Percentiles rank a stretch among this genome's conserved stretches.
Evolutionary conservation across 2,329 filamentous ascomycete genomes (phyloP).

Genomic region (Exophiala sideris): DNA sequence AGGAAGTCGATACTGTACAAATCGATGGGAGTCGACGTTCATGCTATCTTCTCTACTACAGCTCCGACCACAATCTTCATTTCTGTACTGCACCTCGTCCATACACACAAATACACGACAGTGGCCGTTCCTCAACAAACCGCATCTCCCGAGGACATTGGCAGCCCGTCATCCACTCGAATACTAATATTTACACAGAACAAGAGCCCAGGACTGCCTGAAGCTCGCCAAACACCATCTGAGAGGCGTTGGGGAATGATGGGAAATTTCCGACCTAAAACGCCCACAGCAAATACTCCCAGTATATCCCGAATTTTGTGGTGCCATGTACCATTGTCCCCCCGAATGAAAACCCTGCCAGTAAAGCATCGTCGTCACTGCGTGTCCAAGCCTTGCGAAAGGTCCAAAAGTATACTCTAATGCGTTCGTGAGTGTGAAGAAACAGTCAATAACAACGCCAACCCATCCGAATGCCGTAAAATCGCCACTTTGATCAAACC

Average conservation of each 20-base stretch:
- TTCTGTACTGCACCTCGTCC: not conserved
- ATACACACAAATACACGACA: slow-evolving; percentile 1
- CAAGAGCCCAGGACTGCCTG: slow-evolving; percentile 2
- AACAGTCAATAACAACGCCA: slow-evolving; percentile 9
- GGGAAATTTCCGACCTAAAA: not conserved
- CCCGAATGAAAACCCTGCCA: not conserved
- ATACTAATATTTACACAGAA: slow-evolving; percentile 8
- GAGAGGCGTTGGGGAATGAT: not conserved
- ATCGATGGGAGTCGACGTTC: no score
- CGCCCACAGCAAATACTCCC: slow-evolving; percentile 1
- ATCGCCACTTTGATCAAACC: not conserved
- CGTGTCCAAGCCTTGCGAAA: slow-evolving; percentile 21
- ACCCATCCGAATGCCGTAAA: slow-evolving; percentile 12
- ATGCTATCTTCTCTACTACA: no score
- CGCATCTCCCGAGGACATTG: not conserved
- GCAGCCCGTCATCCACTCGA: not conserved
- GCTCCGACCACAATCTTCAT: not conserved
- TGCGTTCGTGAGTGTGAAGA: slow-evolving; percentile 13
- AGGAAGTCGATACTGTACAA: no score
- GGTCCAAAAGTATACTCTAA: slow-evolving; percentile 19
- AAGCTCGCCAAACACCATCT: not conserved
- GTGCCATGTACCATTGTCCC: slow-evolving; percentile 3
- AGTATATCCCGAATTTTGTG: slow-evolving; percentile 6
- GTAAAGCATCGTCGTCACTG: slow-evolving; percentile 19
- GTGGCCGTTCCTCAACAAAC: not conserved